These are phyloP conservation scores for Globisporangium spiculum DNA, from an alignment of 352 stramenopile genomes.

Conservation along the genomic window DNA sequence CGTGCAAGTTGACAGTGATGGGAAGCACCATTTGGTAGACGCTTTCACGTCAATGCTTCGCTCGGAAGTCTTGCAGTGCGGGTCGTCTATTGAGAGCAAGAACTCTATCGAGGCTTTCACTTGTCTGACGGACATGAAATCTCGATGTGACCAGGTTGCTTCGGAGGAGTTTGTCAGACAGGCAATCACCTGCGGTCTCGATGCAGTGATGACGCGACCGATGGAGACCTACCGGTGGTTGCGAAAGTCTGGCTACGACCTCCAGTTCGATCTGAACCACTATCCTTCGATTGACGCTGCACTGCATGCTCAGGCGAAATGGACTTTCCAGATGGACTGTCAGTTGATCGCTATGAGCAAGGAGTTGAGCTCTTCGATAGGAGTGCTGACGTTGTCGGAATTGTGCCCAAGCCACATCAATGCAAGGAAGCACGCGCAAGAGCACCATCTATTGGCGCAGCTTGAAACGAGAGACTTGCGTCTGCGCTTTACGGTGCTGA, in stretches of 20 bases:
- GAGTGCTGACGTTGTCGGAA: slow-evolving; percentile 57
- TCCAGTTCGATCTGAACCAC: slow-evolving; percentile 51
- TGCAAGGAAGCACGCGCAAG: slow-evolving; percentile 20
- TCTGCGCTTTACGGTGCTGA: slow-evolving; percentile 53
- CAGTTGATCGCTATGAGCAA: slow-evolving; percentile 54
- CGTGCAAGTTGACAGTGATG: slow-evolving; percentile 16
- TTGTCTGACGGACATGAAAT: slow-evolving; percentile 22
- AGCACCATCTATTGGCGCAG: slow-evolving; percentile 34
- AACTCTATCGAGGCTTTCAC: slow-evolving; percentile 28
- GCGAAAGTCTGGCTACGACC: slow-evolving; percentile 49
- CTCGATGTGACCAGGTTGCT: slow-evolving; percentile 4
- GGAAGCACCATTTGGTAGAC: slow-evolving; percentile 7
- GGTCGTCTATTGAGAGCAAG: slow-evolving; percentile 32
- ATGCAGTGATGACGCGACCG: slow-evolving; percentile 23
- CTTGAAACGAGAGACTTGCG: slow-evolving; percentile 61
- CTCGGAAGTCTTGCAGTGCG: slow-evolving; percentile 24
- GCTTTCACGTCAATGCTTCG: slow-evolving; percentile 17
- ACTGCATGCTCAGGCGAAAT: slow-evolving; percentile 49
- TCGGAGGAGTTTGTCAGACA: slow-evolving; percentile 8
- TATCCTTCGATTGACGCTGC: slow-evolving; percentile 42
- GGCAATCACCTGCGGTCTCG: slow-evolving; percentile 7
- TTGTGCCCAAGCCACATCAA: slow-evolving; percentile 65
- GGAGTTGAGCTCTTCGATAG: slow-evolving; percentile 42
- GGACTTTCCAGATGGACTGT: slow-evolving; percentile 73
- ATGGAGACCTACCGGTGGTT: slow-evolving; percentile 46